These are phyloP conservation scores for Sphagnum fallax DNA, from an alignment of 228 moss, liverwort and hornwort genomes.

Conservation along the genomic window DNA sequence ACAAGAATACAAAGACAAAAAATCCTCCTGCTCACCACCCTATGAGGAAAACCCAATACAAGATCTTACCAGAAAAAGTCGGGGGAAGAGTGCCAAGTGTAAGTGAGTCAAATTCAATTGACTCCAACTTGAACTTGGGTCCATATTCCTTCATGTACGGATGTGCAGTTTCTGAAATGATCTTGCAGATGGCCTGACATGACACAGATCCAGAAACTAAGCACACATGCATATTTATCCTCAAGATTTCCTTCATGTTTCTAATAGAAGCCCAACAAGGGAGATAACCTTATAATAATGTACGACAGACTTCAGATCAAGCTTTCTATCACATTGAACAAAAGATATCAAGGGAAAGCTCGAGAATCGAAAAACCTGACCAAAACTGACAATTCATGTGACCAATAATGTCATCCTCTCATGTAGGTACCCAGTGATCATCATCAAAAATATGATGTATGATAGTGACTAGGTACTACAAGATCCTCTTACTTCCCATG, in stretches of 20 bases:
- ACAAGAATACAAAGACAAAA: neutral
- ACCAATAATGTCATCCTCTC: no score
- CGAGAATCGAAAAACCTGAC: no score
- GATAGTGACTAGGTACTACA: no score
- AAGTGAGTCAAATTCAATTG: conserved; percentile 81
- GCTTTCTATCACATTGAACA: neutral
- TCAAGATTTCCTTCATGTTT: neutral
- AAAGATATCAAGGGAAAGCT: no score
- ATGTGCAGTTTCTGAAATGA: conserved; percentile 70
- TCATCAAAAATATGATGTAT: no score
- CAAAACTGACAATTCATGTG: no score
- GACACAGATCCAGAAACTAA: neutral
- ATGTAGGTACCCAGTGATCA: no score
- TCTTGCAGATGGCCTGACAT: conserved; percentile 84
- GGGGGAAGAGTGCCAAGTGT: conserved; percentile 96
- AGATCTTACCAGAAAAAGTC: conserved; percentile 66
- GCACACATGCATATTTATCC: neutral
- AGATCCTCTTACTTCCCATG: no score
- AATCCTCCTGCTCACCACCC: neutral
- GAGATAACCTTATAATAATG: neutral
- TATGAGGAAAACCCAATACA: neutral
- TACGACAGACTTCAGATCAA: neutral
- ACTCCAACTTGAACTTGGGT: conserved; percentile 67
- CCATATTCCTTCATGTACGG: conserved; percentile 80
- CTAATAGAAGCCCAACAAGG: neutral